Conservation (phyloP, 148 eudicot species). For the Camellia japonica region DNA sequence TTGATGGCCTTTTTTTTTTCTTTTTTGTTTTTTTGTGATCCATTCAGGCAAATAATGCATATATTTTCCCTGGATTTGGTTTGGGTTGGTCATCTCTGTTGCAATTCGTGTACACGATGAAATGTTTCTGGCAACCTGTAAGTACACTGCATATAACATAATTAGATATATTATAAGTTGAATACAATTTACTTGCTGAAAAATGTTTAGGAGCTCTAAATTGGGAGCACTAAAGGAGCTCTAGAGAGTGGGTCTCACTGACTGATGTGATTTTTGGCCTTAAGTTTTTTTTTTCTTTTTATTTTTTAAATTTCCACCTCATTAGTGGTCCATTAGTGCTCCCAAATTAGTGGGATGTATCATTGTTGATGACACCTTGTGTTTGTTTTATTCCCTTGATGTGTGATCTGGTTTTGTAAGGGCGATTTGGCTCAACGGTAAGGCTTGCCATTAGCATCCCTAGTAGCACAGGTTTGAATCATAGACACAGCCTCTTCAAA, state of each 20-base stretch:
- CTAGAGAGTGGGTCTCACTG: too few species aligned
- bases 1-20: background rate
- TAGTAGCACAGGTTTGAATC: too few species aligned
- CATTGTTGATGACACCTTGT: background rate
- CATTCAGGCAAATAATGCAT: slow-evolving; percentile 79
- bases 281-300: too few species aligned
- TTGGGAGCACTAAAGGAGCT: too few species aligned
- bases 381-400: background rate
- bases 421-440: too few species aligned
- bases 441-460: too few species aligned
- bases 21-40: background rate
- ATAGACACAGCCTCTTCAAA: too few species aligned
- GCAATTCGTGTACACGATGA: slow-evolving; percentile 86
- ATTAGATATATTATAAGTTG: background rate
- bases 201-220: too few species aligned
- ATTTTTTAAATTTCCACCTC: too few species aligned
- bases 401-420: background rate
- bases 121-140: slow-evolving; percentile 89
- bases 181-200: background rate
- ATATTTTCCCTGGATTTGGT: slow-evolving; percentile 93
- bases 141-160: slow-evolving; percentile 22
- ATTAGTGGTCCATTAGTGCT: too few species aligned
- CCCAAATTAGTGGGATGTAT: too few species aligned
- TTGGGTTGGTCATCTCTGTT: slow-evolving; percentile 84
- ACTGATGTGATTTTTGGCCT: too few species aligned